Evolutionary conservation across 805 yeast species (phyloP).

Genomic region (Kodamaea nitidulidarum): DNA sequence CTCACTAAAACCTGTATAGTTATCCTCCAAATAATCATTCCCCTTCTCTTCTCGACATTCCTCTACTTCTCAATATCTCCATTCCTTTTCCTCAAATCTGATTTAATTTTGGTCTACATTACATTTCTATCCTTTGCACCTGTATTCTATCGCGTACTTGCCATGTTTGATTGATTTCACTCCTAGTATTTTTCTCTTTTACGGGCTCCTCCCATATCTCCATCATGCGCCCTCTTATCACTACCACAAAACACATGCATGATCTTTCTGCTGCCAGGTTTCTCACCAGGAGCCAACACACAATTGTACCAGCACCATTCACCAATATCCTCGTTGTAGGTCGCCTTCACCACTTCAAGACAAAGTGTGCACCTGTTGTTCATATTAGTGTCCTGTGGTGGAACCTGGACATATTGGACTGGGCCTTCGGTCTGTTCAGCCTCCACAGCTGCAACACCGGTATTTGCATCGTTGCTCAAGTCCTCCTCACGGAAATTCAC

Average conservation of each 20-base stretch:
- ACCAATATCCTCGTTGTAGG: conserved; percentile 41
- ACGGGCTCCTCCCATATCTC: conserved; percentile 16
- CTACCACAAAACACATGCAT: conserved; percentile 38
- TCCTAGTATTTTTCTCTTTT: conserved; percentile 22
- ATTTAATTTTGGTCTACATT: too few relatives aligned
- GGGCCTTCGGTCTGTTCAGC: conserved; percentile 6
- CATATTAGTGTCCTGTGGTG: conserved; percentile 26
- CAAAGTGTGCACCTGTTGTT: conserved; percentile 40
- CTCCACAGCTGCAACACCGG: conserved; percentile 4
- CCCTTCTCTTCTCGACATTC: too few relatives aligned
- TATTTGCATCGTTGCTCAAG: conserved; percentile 29
- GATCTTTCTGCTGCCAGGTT: conserved; percentile 30
- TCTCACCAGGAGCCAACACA: conserved; percentile 36
- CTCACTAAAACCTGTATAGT: too few relatives aligned
- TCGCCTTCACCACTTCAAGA: conserved; percentile 40
- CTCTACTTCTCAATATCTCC: too few relatives aligned
- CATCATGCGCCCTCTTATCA: conserved; percentile 34
- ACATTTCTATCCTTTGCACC: neutral
- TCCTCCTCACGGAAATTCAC: conserved; percentile 65
- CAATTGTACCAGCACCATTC: conserved; percentile 46
- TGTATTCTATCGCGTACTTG: too few relatives aligned
- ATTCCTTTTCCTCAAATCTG: too few relatives aligned
- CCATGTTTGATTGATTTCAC: conserved; percentile 1
- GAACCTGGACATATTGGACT: conserved; percentile 14
- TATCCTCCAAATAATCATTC: too few relatives aligned